Percentiles rank a stretch among this genome's conserved stretches.
phyloP scores from a whole-genome alignment of 176 grass and related monocot genomes.

The Carex littledalei region DNA sequence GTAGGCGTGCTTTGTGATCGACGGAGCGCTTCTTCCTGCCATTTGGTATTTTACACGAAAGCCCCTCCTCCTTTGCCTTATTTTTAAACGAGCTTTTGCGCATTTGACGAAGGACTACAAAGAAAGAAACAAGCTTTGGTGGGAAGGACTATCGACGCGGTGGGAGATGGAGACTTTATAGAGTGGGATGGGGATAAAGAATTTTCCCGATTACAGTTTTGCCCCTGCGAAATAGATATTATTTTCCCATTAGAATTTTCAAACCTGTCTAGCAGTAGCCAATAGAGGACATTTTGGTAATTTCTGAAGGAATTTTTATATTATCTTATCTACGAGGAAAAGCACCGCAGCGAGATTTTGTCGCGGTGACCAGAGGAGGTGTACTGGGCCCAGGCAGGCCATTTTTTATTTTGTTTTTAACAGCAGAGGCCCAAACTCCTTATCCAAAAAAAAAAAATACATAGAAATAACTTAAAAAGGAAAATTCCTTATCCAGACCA shows the following conservation, averaged over 20 bases:
- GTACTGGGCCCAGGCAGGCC: background rate
- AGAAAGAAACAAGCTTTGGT: background rate
- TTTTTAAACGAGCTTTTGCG: background rate
- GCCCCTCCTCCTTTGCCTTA: background rate
- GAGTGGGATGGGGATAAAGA: slow-evolving; percentile 43
- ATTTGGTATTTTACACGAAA: background rate
- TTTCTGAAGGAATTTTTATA: background rate
- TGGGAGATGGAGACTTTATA: slow-evolving; percentile 38
- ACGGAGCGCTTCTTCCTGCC: slow-evolving; percentile 46
- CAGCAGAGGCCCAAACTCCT: too few relatives aligned
- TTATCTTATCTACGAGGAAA: slow-evolving; percentile 12
- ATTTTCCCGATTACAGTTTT: slow-evolving; percentile 19
- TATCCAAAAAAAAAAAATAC: too few relatives aligned
- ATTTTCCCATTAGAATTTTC: background rate
- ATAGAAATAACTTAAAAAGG: too few relatives aligned
- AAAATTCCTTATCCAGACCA: too few relatives aligned
- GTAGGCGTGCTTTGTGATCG: slow-evolving; percentile 51
- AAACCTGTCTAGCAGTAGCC: too few relatives aligned
- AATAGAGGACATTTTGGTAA: background rate
- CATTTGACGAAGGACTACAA: background rate
- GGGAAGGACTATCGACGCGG: background rate
- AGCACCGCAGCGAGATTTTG: slow-evolving; percentile 3
- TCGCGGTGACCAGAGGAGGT: background rate
- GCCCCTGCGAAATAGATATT: background rate
- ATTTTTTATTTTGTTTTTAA: background rate